phyloP scores from a whole-genome alignment of 768 basidiomycete genomes.

The Psilocybe subaeruginosa region DNA sequence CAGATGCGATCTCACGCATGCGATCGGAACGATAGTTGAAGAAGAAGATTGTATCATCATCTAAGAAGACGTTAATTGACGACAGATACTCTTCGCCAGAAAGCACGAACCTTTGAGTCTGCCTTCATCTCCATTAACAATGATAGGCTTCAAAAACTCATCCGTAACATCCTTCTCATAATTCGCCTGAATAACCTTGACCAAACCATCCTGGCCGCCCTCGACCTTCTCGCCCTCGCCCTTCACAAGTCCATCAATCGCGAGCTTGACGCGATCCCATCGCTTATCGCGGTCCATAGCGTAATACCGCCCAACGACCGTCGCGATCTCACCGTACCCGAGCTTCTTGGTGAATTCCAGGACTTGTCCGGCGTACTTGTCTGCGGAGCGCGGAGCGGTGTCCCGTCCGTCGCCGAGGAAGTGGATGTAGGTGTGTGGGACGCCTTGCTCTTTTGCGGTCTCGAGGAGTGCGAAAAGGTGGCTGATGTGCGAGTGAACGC shows the following conservation, averaged over 20 bases:
- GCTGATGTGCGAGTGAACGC: slow-evolving; percentile 94
- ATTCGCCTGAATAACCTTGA: slow-evolving; percentile 71
- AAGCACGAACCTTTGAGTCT: slow-evolving; percentile 71
- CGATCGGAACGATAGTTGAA: slow-evolving; percentile 99
- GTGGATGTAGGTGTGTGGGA: slow-evolving; percentile 89
- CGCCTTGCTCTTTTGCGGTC: slow-evolving; percentile 82
- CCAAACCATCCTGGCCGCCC: slow-evolving; percentile 54
- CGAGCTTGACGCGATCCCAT: slow-evolving; percentile 93
- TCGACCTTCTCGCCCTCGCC: slow-evolving; percentile 61
- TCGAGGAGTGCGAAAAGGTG: slow-evolving; percentile 92
- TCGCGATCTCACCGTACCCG: slow-evolving; percentile 79
- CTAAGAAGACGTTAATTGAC: slow-evolving; percentile 36
- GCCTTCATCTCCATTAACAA: slow-evolving; percentile 78
- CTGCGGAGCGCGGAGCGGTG: slow-evolving; percentile 85
- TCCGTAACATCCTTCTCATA: slow-evolving; percentile 90
- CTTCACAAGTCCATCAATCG: slow-evolving; percentile 80
- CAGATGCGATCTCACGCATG: slow-evolving; percentile 86
- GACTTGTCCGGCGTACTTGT: slow-evolving; percentile 77
- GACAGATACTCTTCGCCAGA: not conserved
- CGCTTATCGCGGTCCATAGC: slow-evolving; percentile 98
- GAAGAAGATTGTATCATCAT: slow-evolving; percentile 88
- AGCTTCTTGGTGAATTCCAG: slow-evolving; percentile 79
- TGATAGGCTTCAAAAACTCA: slow-evolving; percentile 95
- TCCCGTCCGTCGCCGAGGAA: slow-evolving; percentile 96
- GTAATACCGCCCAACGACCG: slow-evolving; percentile 90